These are phyloP conservation scores for Hygrophorus pudorinus DNA, from an alignment of 768 basidiomycete species.

Conservation along the genomic window DNA sequence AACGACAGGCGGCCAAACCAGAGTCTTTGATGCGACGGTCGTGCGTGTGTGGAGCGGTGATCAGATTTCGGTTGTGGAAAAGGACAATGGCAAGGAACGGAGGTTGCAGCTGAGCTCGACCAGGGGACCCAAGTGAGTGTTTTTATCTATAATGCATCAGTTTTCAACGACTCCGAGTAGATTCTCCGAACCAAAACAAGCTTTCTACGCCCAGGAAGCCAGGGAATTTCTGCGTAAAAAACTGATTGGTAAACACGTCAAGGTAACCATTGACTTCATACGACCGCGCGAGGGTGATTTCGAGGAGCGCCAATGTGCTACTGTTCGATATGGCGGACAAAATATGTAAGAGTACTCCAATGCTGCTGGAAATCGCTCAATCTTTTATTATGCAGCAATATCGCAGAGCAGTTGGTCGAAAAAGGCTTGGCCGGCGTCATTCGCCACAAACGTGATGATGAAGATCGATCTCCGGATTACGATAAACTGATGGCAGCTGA, in stretches of 20 bases:
- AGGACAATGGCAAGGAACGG: conserved; percentile 64
- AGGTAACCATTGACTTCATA: conserved; percentile 79
- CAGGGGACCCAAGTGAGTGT: conserved; percentile 63
- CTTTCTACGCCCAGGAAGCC: conserved; percentile 84
- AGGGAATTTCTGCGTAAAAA: conserved; percentile 88
- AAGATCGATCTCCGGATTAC: conserved; percentile 91
- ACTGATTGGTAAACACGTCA: conserved; percentile 83
- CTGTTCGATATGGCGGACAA: conserved; percentile 75
- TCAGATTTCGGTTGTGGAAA: conserved; percentile 73
- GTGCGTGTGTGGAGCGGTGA: conserved; percentile 88
- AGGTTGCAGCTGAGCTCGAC: conserved; percentile 84
- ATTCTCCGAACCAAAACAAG: conserved; percentile 76
- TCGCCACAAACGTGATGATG: conserved; percentile 90
- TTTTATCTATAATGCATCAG: not conserved
- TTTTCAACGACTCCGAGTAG: conserved; percentile 25
- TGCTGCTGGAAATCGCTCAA: conserved; percentile 3
- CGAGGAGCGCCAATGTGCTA: conserved; percentile 88
- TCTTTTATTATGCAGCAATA: conserved; percentile 44
- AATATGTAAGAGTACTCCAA: conserved; percentile 45
- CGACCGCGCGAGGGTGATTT: conserved; percentile 89
- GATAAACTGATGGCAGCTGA: conserved; percentile 96
- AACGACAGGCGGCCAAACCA: conserved; percentile 30
- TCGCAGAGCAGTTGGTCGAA: conserved; percentile 89
- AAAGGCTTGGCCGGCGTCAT: conserved; percentile 86
- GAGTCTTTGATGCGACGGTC: conserved; percentile 74